Conservation (phyloP, 2,329 filamentous ascomycete genomes). For the Aspergillus fumigatiaffinis region DNA sequence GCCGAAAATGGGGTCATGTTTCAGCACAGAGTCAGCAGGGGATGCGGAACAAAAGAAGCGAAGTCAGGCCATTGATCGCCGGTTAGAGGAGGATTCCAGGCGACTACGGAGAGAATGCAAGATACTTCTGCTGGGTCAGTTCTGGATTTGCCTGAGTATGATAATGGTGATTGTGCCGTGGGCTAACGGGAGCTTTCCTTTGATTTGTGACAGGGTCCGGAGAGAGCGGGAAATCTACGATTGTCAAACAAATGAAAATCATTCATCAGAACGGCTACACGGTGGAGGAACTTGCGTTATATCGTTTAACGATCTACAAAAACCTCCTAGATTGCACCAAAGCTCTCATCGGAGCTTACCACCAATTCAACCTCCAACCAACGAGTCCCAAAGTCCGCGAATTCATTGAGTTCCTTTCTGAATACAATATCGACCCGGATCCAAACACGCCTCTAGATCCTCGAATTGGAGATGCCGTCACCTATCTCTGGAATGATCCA, state of each 20-base stretch:
- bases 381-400: constrained; percentile 67
- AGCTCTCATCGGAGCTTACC: constrained; percentile 84
- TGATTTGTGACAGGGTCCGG: constrained; percentile 67
- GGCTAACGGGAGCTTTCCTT: constrained; percentile 10
- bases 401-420: constrained; percentile 73
- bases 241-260: constrained; percentile 99
- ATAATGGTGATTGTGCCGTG: background rate
- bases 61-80: constrained; percentile 92
- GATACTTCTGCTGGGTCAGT: constrained; percentile 80
- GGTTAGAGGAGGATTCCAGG: constrained; percentile 89
- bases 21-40: constrained; percentile 75
- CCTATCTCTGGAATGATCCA: constrained; percentile 85
- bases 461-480: constrained; percentile 76
- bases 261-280: constrained; percentile 98
- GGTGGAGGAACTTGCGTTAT: constrained; percentile 86
- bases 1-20: constrained; percentile 77
- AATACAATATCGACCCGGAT: constrained; percentile 87
- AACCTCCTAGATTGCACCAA: constrained; percentile 97
- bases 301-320: constrained; percentile 96
- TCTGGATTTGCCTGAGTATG: background rate
- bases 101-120: constrained; percentile 96
- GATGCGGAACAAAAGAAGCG: constrained; percentile 92
- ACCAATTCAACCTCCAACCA: constrained; percentile 82
- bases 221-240: constrained; percentile 98
- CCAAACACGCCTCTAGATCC: constrained; percentile 79